Evolutionary conservation across 2,329 filamentous ascomycete genomes (phyloP).

Genomic region (Phialophora macrospora): DNA sequence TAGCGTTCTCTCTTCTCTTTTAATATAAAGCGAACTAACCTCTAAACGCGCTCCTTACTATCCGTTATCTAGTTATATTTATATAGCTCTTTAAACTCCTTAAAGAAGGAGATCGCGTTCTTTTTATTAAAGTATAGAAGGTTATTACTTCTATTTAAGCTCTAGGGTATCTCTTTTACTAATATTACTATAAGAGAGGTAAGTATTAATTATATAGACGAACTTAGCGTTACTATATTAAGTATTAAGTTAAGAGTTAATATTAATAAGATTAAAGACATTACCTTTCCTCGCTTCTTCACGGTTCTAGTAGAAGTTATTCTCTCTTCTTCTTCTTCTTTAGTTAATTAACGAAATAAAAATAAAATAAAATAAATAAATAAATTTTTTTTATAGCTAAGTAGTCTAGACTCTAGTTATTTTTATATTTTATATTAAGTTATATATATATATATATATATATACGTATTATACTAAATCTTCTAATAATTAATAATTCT

Average conservation of each 20-base stretch:
- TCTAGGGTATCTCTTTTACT: background rate
- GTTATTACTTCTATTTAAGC: constrained; percentile 1
- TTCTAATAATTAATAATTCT: no score
- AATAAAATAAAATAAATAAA: background rate
- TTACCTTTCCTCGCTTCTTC: background rate
- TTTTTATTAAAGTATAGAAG: constrained; percentile 3
- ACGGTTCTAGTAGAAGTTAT: background rate
- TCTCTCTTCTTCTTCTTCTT: background rate
- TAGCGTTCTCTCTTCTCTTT: no score
- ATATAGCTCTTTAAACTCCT: no score
- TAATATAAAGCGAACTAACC: no score
- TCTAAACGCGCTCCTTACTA: no score
- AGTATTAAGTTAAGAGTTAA: background rate
- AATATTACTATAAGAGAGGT: background rate
- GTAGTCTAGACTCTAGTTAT: background rate
- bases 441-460: constrained; percentile 4
- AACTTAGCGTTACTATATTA: no score
- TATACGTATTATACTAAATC: background rate
- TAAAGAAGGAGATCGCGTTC: no score
- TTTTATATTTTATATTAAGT: background rate
- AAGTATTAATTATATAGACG: background rate
- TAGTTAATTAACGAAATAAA: background rate
- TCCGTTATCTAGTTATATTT: no score
- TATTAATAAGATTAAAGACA: background rate
- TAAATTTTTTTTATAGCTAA: background rate